A percentile compares a stretch with the other conserved stretches of the same genome.
Evolutionary conservation across 805 yeast species (phyloP).

Genomic region (Nakazawaea sp.): DNA sequence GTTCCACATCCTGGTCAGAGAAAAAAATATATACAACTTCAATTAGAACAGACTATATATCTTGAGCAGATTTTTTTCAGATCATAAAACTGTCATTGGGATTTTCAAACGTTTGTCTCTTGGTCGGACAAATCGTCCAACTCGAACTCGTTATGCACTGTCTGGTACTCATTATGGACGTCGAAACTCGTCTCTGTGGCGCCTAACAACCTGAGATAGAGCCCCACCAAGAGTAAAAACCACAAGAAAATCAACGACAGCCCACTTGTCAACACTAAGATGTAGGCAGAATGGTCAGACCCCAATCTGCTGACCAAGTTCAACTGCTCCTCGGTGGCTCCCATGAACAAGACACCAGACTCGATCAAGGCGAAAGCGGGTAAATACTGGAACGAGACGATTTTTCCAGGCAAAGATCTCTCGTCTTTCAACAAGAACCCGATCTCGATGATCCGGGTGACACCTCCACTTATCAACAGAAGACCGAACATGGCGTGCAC

Average conservation of each 20-base stretch:
- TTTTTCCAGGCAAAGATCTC: conserved; percentile 33
- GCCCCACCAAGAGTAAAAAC: conserved; percentile 50
- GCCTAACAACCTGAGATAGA: conserved; percentile 44
- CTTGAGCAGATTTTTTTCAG: too few species aligned
- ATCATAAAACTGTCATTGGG: too few species aligned
- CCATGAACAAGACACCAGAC: conserved; percentile 81
- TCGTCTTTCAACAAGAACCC: conserved; percentile 67
- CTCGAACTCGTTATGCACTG: conserved; percentile 14
- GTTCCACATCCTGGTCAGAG: too few species aligned
- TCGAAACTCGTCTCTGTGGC: not conserved
- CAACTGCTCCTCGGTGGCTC: conserved; percentile 88
- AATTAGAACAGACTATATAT: too few species aligned
- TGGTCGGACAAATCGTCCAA: conserved; percentile 15
- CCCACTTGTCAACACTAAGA: conserved; percentile 61
- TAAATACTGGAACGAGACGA: conserved; percentile 75
- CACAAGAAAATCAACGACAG: conserved; percentile 68
- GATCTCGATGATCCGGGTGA: conserved; percentile 71
- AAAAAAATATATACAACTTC: too few species aligned
- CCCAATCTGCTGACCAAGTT: conserved; percentile 61
- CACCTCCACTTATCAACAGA: conserved; percentile 73
- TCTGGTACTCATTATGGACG: not conserved
- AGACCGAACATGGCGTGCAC: conserved; percentile 86
- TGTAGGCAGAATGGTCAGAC: conserved; percentile 81
- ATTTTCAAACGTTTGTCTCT: not conserved
- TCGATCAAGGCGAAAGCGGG: conserved; percentile 76